Evolutionary conservation across 257 asterid species (phyloP).

Genomic region (Solanum paucissectum): DNA sequence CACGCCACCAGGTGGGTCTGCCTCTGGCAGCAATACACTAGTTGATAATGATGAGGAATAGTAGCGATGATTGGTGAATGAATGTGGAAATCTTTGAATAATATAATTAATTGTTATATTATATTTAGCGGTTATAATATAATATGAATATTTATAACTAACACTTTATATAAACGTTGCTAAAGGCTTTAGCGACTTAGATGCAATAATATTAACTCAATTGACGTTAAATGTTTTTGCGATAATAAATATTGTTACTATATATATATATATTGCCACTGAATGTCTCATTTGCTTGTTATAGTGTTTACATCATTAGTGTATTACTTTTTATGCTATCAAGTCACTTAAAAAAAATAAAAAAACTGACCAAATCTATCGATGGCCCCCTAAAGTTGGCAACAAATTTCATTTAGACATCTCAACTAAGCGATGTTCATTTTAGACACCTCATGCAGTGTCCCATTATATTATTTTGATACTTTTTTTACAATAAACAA

Average conservation of each 20-base stretch:
- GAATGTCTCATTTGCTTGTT: neutral
- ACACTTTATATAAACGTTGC: too few relatives aligned
- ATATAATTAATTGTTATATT: neutral
- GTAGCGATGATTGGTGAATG: neutral
- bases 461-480: too few relatives aligned
- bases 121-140: too few relatives aligned
- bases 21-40: neutral
- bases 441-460: too few relatives aligned
- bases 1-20: neutral
- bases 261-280: neutral
- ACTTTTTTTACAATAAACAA: too few relatives aligned
- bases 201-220: neutral
- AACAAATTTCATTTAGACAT: too few relatives aligned
- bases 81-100: neutral
- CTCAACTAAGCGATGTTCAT: too few relatives aligned
- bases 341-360: neutral
- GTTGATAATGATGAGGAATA: neutral
- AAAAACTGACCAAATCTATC: too few relatives aligned
- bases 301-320: neutral
- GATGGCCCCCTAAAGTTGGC: too few relatives aligned
- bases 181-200: neutral
- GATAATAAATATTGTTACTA: too few relatives aligned
- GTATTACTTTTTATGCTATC: neutral
- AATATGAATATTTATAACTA: too few relatives aligned
- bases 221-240: too few relatives aligned